Percentiles rank a stretch among this genome's conserved stretches.
These are phyloP conservation scores for Tetrapisispora fleetii DNA, from an alignment of 805 yeast species.

Conservation along the genomic window DNA sequence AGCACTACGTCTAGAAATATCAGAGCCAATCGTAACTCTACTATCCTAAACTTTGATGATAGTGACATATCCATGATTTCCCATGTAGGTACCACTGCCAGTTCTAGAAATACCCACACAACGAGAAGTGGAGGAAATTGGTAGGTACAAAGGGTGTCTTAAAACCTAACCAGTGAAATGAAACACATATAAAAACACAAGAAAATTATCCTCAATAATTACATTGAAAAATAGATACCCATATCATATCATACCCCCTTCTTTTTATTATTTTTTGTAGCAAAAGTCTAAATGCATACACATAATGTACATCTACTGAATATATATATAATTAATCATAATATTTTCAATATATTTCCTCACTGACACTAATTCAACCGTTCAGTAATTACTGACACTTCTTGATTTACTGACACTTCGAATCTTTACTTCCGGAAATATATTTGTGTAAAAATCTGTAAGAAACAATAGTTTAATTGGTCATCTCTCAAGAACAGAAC, in stretches of 20 bases:
- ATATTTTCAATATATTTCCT: not conserved
- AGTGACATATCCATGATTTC: constrained; percentile 31
- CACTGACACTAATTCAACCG: not conserved
- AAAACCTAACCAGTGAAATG: not conserved
- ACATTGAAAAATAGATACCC: not conserved
- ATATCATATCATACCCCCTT: not conserved
- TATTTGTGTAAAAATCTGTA: not conserved
- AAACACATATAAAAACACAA: no score
- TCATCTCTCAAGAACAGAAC: not conserved
- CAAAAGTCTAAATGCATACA: not conserved
- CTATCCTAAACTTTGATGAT: constrained; percentile 21
- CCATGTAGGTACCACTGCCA: constrained; percentile 18
- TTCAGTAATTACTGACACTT: no score
- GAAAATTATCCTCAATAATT: no score
- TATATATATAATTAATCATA: not conserved
- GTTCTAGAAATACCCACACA: constrained; percentile 14
- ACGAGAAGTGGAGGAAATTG: constrained; percentile 28
- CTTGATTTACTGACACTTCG: not conserved
- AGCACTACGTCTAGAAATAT: constrained; percentile 21
- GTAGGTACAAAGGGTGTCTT: constrained; percentile 5
- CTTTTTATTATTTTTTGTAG: not conserved
- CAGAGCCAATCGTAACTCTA: constrained; percentile 16
- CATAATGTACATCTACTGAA: not conserved
- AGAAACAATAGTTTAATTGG: not conserved
- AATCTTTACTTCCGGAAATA: not conserved